phyloP scores from a whole-genome alignment of 352 stramenopile species.

The Pythium biforme region DNA sequence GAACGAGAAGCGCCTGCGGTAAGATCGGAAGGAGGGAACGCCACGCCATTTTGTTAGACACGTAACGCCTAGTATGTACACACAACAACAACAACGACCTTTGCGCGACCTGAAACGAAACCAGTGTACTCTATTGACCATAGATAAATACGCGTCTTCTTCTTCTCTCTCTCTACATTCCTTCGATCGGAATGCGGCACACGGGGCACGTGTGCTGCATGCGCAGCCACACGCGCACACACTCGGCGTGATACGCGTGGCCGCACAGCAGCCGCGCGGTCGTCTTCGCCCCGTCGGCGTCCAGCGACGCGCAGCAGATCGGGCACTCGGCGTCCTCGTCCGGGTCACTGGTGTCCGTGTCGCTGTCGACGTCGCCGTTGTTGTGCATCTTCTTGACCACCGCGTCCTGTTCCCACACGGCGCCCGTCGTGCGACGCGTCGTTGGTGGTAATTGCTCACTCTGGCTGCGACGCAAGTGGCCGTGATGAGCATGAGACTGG shows the following conservation, averaged over 20 bases:
- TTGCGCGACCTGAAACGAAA: too few relatives aligned
- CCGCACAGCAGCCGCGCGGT: constrained; percentile 54
- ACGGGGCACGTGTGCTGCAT: constrained; percentile 72
- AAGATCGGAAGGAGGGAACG: background rate
- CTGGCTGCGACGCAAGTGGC: constrained; percentile 17
- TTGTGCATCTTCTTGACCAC: too few relatives aligned
- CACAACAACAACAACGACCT: too few relatives aligned
- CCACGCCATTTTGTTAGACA: constrained; percentile 17
- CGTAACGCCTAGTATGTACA: too few relatives aligned
- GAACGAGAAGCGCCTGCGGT: constrained; percentile 31
- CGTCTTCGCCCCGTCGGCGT: constrained; percentile 25
- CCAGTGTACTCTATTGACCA: constrained; percentile 24
- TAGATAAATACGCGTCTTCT: constrained; percentile 12
- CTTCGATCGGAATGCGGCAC: constrained; percentile 42
- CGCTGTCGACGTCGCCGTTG: background rate
- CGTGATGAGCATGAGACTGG: constrained; percentile 1
- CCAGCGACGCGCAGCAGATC: constrained; percentile 59
- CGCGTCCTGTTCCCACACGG: too few relatives aligned
- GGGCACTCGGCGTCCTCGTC: constrained; percentile 55
- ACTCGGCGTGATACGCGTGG: constrained; percentile 66
- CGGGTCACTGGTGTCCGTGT: constrained; percentile 7
- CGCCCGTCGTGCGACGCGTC: constrained; percentile 1
- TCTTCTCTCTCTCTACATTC: constrained; percentile 7
- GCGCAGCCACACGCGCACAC: constrained; percentile 65
- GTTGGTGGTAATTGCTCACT: constrained; percentile 13